A percentile compares a stretch with the other conserved stretches of the same genome.
Evolutionary conservation across 805 yeast genomes (phyloP).

Genomic region (Kodamaea sagamina): DNA sequence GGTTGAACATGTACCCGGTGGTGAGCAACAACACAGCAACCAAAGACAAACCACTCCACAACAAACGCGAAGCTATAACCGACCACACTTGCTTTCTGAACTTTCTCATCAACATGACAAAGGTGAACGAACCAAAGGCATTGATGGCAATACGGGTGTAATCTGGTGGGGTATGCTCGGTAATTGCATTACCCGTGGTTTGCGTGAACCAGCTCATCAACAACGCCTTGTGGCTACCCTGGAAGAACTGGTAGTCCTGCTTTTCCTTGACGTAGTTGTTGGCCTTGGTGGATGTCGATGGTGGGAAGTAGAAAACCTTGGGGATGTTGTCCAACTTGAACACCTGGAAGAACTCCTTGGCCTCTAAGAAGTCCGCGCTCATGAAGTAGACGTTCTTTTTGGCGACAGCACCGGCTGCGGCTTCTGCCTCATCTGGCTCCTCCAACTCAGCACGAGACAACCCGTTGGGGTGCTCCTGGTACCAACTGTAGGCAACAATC

Average conservation of each 20-base stretch:
- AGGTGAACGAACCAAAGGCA: conserved; percentile 36
- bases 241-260: conserved; percentile 48
- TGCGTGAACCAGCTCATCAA: conserved; percentile 37
- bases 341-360: conserved; percentile 52
- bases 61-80: conserved; percentile 50
- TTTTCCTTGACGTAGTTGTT: conserved; percentile 29
- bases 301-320: conserved; percentile 61
- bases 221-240: conserved; percentile 44
- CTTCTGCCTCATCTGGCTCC: conserved; percentile 26
- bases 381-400: conserved; percentile 61
- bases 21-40: conserved; percentile 68
- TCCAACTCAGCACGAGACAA: conserved; percentile 38
- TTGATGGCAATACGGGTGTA: conserved; percentile 40
- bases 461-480: conserved; percentile 54
- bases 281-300: conserved; percentile 42
- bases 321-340: conserved; percentile 76
- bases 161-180: conserved; percentile 44
- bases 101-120: conserved; percentile 27
- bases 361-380: conserved; percentile 66
- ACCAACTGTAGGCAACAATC: conserved; percentile 58
- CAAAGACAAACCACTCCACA: conserved; percentile 77
- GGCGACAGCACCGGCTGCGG: conserved; percentile 9
- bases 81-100: conserved; percentile 34
- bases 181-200: conserved; percentile 37
- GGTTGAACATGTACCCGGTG: conserved; percentile 92